Base-by-base conservation (phyloP, 164 flowering plant species). In the Vitis cinerea region DNA sequence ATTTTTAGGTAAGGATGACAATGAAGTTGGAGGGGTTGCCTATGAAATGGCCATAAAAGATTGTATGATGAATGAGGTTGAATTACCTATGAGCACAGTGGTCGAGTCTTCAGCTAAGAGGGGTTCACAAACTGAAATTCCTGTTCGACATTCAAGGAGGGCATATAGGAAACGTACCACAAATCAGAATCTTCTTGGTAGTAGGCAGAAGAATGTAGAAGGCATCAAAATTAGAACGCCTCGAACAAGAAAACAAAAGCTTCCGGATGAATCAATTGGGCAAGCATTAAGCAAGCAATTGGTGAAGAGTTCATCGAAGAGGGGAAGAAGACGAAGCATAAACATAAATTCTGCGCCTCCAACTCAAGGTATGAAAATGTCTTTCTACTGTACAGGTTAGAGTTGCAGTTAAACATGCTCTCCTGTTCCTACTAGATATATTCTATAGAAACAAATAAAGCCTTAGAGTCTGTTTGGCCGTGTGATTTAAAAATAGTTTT, bases 71-170 rank as follows among this genome's bases (percentile, higher is more conserved):
- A 16, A 71, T 52, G 75, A 50, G 69, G 70, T 47, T 77, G 71
- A 64, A 2, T 49, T 54, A 17, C 61, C 23, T 8, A 29, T 17
- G 49, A 30, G 11, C 2, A 47, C 8, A 12, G 65, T 37, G 52
- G 16, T 59, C 61, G 72, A 68, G 29, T 58, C 71, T 49, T 17
- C 61, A 68, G 79, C 65, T 76, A 66, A 29, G 74, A 49, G 23
- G 7, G 4, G 10, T 1, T 56, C 6, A 1, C 17, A 51, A 56
- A 31, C 31, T 13, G 2, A 17, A 27, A 15, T 14, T 10, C 1
- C 12, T 56, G 49, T 59, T 59, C 59, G 6, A 37, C 44, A 37
- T 37, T 37, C 7, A 0, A 6, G 44, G 44, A 4, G 44, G 44
- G 2, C 44, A 37, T 37, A 37, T 37, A 3, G 44, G 44, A 37